These are phyloP conservation scores for Harrya chromipes DNA, from an alignment of 768 basidiomycete species.

Conservation along the genomic window DNA sequence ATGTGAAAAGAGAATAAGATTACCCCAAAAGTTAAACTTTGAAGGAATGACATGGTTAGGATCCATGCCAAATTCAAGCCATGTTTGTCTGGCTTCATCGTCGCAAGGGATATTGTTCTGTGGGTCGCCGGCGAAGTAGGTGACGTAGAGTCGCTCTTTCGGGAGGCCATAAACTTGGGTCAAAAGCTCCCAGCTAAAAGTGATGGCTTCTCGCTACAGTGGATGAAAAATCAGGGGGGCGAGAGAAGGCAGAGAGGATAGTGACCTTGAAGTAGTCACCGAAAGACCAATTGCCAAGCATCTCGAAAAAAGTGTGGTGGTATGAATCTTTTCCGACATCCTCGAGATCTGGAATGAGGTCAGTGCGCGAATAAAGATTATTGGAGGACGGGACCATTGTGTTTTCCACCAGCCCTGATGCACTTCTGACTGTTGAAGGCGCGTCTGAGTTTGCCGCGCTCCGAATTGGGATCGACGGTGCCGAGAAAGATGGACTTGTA, in stretches of 20 bases:
- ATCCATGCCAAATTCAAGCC: constrained; percentile 84
- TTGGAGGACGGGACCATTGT: constrained; percentile 66
- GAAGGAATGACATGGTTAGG: constrained; percentile 92
- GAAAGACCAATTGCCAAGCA: constrained; percentile 99
- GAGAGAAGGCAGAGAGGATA: not conserved
- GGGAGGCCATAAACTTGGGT: constrained; percentile 87
- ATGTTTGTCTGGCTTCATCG: constrained; percentile 80
- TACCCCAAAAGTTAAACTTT: constrained; percentile 99
- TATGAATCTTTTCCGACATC: constrained; percentile 99
- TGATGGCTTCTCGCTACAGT: constrained; percentile 83
- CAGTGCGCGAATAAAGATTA: not conserved
- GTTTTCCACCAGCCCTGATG: constrained; percentile 97
- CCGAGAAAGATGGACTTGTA: constrained; percentile 98
- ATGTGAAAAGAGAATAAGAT: constrained; percentile 19
- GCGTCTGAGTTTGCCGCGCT: constrained; percentile 85
- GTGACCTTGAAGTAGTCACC: constrained; percentile 98
- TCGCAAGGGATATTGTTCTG: constrained; percentile 84
- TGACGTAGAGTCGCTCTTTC: constrained; percentile 90
- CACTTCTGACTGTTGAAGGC: constrained; percentile 98
- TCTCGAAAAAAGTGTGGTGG: constrained; percentile 98
- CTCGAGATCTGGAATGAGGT: constrained; percentile 70
- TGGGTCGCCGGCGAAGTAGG: constrained; percentile 96
- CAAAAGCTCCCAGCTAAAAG: constrained; percentile 91
- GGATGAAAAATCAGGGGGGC: constrained; percentile 5
- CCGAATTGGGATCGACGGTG: constrained; percentile 92